Evolutionary conservation across 129 eudicot genomes (phyloP), one percentile per base, ranked within the genome.

Genomic region (Lactuca sativa): DNA sequence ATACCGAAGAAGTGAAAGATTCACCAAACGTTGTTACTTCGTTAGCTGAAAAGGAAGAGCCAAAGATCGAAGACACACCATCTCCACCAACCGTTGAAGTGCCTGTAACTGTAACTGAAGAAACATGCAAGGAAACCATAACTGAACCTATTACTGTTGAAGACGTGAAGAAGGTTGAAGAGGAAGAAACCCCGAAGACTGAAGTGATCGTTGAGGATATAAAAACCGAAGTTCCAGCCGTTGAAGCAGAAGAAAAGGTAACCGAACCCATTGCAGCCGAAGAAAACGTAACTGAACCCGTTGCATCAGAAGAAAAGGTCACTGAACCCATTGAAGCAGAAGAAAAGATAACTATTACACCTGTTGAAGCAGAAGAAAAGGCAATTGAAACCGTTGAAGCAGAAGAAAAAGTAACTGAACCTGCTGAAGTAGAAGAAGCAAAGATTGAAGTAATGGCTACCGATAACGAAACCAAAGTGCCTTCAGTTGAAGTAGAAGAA

Each of bases 401-500:
- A 17, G 65, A 70, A 69, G 79, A 56, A 12, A 74, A 71, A 66
- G 41, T 66, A 51, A 41, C 25, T 0, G 72, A 67, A 54, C 15
- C 63, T 3, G 58, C 64, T 1, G 69, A 77, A 73, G 82, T 62
- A 65, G 82, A 72, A 31, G 38, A n/a, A 7, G 62, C 55, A 3
- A 74, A 60, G 47, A 72, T 55, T 18, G 82, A 83, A 71, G 69
- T 34, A 31, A 75, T 75, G 74, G 74, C 68, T 48, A 61, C 17
- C 4, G 84, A 52, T 9, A 67, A 69, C 37, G 74, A 66, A 64
- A 51, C 62, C 18, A 67, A 66, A 18, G n/a, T 59, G 7, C 81
- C 78, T 49, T 54, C 59, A 32, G 38, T 48, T 56, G 82, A 75
- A 70, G 25, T 61, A 48, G 74, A 66, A 58, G 82, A 68, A 41